These are phyloP conservation scores for Cyclospora cayetanensis DNA, from an alignment of 169 alveolate genomes.

Conservation along the genomic window DNA sequence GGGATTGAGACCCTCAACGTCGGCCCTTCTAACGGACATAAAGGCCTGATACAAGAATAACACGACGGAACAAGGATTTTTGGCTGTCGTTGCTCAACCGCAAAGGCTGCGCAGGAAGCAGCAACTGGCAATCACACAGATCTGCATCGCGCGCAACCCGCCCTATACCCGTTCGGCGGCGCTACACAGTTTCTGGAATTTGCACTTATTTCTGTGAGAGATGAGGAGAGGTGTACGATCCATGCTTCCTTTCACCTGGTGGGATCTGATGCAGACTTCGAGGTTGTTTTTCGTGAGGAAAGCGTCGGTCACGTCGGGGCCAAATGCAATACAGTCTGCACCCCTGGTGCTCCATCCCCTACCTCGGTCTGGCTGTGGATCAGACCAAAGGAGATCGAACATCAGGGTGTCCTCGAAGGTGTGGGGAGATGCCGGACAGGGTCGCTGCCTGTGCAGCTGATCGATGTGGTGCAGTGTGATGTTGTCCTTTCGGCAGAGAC, in stretches of 20 bases:
- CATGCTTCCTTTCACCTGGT: constrained; percentile 80
- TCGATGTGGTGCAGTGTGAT: constrained; percentile 85
- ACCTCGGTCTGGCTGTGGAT: constrained; percentile 89
- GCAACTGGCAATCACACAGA: too few species aligned
- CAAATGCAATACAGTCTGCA: constrained; percentile 89
- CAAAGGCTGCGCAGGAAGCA: too few species aligned
- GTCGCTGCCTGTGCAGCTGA: constrained; percentile 85
- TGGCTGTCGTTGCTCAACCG: too few species aligned
- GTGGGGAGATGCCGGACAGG: constrained; percentile 89
- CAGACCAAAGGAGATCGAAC: constrained; percentile 93
- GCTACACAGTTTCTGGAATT: too few species aligned
- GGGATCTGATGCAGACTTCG: constrained; percentile 91
- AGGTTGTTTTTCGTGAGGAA: constrained; percentile 88
- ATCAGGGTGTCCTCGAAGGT: constrained; percentile 86
- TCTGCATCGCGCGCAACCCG: too few species aligned
- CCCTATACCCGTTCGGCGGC: too few species aligned
- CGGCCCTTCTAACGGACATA: too few species aligned
- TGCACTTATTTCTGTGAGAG: neutral
- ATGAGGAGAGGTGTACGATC: neutral
- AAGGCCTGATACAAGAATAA: too few species aligned
- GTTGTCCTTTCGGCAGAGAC: constrained; percentile 88
- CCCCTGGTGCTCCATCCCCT: constrained; percentile 88
- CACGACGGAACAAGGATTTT: too few species aligned
- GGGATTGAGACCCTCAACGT: too few species aligned
- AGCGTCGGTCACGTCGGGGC: constrained; percentile 91